These are phyloP conservation scores for Irpex rosettiformis DNA, from an alignment of 1,284 basidiomycete species.

Conservation along the genomic window DNA sequence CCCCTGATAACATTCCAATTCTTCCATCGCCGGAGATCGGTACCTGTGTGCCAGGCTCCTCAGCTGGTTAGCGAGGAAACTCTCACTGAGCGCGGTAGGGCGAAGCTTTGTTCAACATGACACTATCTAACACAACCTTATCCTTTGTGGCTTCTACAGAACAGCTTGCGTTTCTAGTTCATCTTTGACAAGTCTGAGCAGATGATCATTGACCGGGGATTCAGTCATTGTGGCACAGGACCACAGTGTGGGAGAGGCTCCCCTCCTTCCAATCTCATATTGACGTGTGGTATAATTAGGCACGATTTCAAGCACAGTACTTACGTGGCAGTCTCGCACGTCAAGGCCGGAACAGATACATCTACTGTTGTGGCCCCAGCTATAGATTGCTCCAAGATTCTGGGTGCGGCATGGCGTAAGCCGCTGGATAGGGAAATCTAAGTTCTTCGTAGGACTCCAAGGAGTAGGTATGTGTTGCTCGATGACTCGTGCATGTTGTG, in stretches of 20 bases:
- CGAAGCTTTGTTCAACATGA: no score
- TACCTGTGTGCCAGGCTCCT: not conserved
- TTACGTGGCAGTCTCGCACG: not conserved
- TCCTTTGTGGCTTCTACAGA: no score
- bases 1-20: not conserved
- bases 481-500: not conserved
- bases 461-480: not conserved
- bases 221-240: not conserved
- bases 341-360: not conserved
- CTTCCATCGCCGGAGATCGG: not conserved
- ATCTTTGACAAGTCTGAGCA: not conserved
- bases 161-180: not conserved
- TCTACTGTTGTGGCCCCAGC: not conserved
- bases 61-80: no score
- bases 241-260: not conserved
- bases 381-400: not conserved
- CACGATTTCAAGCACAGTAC: not conserved
- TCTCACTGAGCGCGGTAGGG: no score
- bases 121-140: no score
- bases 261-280: not conserved
- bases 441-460: not conserved
- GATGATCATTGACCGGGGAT: not conserved
- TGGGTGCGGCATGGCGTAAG: not conserved
- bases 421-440: not conserved
- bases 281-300: not conserved